Evolutionary conservation across 2,329 filamentous ascomycete genomes (phyloP).

Genomic region (Clarireedia homoeocarpa): DNA sequence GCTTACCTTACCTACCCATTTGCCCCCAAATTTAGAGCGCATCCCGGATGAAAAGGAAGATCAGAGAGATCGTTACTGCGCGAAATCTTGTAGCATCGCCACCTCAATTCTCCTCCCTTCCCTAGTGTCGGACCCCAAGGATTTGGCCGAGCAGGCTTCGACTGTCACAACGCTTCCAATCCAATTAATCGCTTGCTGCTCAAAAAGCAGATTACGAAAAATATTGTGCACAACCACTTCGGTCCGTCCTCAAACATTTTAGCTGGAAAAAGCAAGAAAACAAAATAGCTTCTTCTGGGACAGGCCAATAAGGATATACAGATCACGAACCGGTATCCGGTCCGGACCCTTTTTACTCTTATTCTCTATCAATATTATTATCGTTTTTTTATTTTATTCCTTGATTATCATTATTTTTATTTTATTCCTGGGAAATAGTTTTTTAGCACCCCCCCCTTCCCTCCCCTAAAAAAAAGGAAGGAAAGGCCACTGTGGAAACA

Average conservation of each 20-base stretch:
- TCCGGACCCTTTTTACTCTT: too few species aligned
- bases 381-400: background rate
- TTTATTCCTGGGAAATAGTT: background rate
- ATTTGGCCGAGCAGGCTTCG: background rate
- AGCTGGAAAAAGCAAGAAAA: background rate
- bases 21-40: slow-evolving; percentile 5
- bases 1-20: background rate
- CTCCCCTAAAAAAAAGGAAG: background rate
- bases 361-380: too few species aligned
- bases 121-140: slow-evolving; percentile 3
- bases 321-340: background rate
- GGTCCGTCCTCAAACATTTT: background rate
- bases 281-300: background rate
- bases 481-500: background rate
- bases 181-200: background rate
- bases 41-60: background rate
- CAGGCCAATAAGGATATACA: background rate
- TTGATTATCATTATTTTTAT: background rate
- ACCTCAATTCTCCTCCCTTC: slow-evolving; percentile 7
- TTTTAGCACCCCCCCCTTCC: too few species aligned
- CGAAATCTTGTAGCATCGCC: slow-evolving; percentile 3
- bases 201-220: background rate
- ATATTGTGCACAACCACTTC: background rate
- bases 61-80: background rate
- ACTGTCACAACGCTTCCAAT: background rate